Percentiles rank a stretch among this genome's conserved stretches.
These are phyloP conservation scores for Achaetomium macrosporum DNA, from an alignment of 2,329 filamentous ascomycete genomes.

Conservation along the genomic window DNA sequence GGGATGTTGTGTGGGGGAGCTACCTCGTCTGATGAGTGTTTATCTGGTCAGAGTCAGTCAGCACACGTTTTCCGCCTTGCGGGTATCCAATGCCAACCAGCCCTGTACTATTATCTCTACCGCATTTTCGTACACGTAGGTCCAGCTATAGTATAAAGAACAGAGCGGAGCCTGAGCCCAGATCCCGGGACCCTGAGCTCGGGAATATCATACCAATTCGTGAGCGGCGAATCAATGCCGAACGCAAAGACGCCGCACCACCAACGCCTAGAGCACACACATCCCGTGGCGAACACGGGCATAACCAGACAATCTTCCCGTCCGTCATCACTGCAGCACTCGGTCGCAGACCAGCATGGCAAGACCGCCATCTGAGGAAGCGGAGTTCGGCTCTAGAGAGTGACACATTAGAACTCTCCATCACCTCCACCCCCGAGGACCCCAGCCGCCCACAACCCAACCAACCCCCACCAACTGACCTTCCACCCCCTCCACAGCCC, in stretches of 20 bases:
- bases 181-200: neutral
- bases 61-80: neutral
- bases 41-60: too few relatives aligned
- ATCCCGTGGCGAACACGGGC: neutral
- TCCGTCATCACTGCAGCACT: neutral
- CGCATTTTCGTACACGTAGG: neutral
- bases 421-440: slow-evolving; percentile 57
- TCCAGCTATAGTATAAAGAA: neutral
- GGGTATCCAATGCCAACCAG: neutral
- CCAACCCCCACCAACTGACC: slow-evolving; percentile 70
- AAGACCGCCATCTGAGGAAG: too few relatives aligned
- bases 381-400: neutral
- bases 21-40: too few relatives aligned
- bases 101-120: neutral
- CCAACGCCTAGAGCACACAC: slow-evolving; percentile 1
- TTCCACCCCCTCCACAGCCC: slow-evolving; percentile 71
- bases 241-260: neutral
- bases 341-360: neutral
- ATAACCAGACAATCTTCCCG: slow-evolving; percentile 1
- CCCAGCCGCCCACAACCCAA: slow-evolving; percentile 67
- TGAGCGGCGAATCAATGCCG: slow-evolving; percentile 24
- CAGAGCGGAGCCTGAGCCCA: neutral
- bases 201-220: slow-evolving; percentile 20
- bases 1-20: too few relatives aligned
- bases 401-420: slow-evolving; percentile 48